phyloP scores from a whole-genome alignment of 257 asterid species.

The Fraxinus anomala region DNA sequence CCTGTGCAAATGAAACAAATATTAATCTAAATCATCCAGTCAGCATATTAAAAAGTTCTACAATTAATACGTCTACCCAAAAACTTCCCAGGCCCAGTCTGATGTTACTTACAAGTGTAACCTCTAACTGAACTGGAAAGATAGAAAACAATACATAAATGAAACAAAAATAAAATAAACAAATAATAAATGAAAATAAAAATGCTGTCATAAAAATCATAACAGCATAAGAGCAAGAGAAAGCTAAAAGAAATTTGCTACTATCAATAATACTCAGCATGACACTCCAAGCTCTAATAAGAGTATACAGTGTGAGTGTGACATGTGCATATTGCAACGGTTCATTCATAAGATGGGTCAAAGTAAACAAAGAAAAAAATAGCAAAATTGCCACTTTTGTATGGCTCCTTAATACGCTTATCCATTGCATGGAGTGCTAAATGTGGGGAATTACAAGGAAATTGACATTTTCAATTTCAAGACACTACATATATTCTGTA shows the following conservation, averaged over 20 bases:
- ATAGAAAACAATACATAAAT: conserved; percentile 8
- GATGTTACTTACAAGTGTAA: background rate
- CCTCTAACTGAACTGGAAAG: background rate
- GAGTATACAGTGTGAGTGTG: background rate
- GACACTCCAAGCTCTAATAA: conserved; percentile 13
- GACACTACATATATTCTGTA: background rate
- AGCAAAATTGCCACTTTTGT: background rate
- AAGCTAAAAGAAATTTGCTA: conserved; percentile 1
- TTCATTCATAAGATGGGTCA: background rate
- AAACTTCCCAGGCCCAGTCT: background rate
- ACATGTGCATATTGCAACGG: background rate
- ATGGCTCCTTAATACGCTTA: background rate
- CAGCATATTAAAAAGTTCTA: conserved; percentile 14
- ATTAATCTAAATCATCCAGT: conserved; percentile 28
- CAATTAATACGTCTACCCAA: background rate
- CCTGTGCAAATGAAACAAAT: conserved; percentile 42
- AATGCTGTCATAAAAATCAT: conserved; percentile 2
- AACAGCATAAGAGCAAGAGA: background rate
- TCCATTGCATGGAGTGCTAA: background rate
- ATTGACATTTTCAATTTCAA: background rate
- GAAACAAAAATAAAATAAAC: background rate
- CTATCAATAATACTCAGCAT: background rate
- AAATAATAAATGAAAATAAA: background rate
- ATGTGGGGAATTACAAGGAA: background rate
- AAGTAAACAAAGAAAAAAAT: background rate